phyloP scores from a whole-genome alignment of 352 stramenopile species.

The Globisporangium mamillatum region DNA sequence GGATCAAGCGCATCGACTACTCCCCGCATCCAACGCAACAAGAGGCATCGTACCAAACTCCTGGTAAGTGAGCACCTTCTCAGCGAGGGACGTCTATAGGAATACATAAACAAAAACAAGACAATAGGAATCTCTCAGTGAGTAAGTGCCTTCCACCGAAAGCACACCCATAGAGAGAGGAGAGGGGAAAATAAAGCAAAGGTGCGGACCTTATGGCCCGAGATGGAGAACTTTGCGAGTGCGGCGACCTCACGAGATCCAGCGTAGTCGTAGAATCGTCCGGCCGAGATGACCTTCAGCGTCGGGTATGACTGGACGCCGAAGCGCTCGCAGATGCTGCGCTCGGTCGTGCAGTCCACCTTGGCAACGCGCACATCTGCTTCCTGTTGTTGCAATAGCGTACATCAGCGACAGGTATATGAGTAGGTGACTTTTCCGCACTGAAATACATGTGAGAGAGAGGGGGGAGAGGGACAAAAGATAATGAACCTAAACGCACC shows the following conservation, averaged over 20 bases:
- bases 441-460: neutral
- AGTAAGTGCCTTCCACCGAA: neutral
- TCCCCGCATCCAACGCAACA: neutral
- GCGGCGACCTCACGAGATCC: conserved; percentile 50
- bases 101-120: neutral
- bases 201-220: conserved; percentile 61
- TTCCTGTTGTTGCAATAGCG: conserved; percentile 17
- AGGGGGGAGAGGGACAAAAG: neutral
- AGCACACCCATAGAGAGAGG: too few relatives aligned
- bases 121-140: neutral
- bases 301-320: conserved; percentile 80
- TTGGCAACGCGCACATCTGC: conserved; percentile 53
- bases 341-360: conserved; percentile 78
- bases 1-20: neutral
- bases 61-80: conserved; percentile 48
- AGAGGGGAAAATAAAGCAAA: neutral
- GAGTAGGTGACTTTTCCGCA: neutral
- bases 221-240: conserved; percentile 51
- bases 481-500: conserved; percentile 15
- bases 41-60: conserved; percentile 47
- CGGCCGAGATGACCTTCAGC: conserved; percentile 64
- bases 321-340: conserved; percentile 76
- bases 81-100: conserved; percentile 37
- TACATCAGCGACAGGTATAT: neutral
- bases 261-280: conserved; percentile 71